Evolutionary conservation across 1,139 yeast genomes (phyloP).

Genomic region (Hansenula anomala): DNA sequence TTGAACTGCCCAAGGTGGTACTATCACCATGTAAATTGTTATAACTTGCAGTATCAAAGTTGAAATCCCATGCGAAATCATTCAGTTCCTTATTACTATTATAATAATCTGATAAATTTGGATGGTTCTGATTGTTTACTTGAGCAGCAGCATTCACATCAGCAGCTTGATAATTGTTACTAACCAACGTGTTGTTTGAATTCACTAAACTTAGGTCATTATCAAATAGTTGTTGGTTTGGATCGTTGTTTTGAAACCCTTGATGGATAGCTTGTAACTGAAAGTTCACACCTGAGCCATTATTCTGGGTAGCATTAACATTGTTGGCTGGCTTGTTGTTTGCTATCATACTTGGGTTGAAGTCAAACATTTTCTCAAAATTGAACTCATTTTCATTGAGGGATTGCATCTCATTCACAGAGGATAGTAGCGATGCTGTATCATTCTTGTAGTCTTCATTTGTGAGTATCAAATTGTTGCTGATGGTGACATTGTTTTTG

Average conservation of each 20-base stretch:
- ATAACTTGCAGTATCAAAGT: slow-evolving; percentile 2
- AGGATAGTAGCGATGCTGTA: neutral
- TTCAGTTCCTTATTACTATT: slow-evolving; percentile 9
- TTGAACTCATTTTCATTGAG: neutral
- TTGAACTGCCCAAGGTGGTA: slow-evolving; percentile 16
- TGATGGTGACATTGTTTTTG: neutral
- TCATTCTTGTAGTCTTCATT: neutral
- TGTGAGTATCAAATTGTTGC: neutral
- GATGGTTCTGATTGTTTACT: neutral
- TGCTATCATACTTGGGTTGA: neutral
- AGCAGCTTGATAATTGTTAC: neutral
- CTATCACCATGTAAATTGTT: slow-evolving; percentile 16
- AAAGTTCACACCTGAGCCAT: no score
- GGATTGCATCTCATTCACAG: neutral
- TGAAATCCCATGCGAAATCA: slow-evolving; percentile 12
- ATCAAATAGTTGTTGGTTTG: neutral
- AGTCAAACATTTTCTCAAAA: slow-evolving; percentile 5
- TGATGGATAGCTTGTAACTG: no score
- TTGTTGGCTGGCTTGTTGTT: no score
- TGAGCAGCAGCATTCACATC: neutral
- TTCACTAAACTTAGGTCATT: slow-evolving; percentile 5
- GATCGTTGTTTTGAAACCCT: no score
- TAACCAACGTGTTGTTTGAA: slow-evolving; percentile 8
- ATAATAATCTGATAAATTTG: slow-evolving; percentile 1
- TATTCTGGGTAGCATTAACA: no score